Evolutionary conservation across 371 early-diverging fungal genomes (phyloP).

Genomic region (Scutellospora calospora): DNA sequence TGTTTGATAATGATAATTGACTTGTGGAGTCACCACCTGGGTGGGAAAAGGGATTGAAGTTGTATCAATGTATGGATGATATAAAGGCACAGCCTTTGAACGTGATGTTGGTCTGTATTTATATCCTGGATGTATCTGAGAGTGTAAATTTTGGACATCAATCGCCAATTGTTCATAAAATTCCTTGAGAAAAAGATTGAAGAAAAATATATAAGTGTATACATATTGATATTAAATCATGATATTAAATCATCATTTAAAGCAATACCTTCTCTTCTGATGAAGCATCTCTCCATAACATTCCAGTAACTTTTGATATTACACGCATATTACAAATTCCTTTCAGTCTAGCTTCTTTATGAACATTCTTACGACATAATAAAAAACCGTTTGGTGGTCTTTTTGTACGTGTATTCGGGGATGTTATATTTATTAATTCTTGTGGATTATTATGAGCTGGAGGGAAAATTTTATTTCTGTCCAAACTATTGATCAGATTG

Average conservation of each 20-base stretch:
- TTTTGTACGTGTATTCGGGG: not conserved
- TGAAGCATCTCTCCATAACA: conserved; percentile 24
- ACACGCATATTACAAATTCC: conserved; percentile 19
- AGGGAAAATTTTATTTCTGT: not conserved
- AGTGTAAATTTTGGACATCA: not conserved
- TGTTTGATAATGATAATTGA: not conserved
- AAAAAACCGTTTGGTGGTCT: conserved; percentile 23
- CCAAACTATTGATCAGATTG: not conserved
- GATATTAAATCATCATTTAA: too few relatives aligned
- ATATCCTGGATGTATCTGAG: not conserved
- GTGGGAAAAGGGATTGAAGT: not conserved
- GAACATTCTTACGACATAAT: conserved; percentile 24
- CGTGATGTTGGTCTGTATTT: conserved; percentile 9
- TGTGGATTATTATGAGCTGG: conserved; percentile 3
- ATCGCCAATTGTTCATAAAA: not conserved
- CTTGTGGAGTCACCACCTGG: not conserved
- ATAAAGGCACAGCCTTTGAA: not conserved
- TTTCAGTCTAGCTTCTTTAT: conserved; percentile 7
- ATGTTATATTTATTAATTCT: not conserved
- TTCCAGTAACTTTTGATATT: conserved; percentile 12
- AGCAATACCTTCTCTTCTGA: not conserved
- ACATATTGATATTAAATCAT: too few relatives aligned
- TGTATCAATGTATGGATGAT: not conserved
- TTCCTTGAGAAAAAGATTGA: too few relatives aligned
- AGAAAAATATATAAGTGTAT: too few relatives aligned